Evolutionary conservation across 805 yeast genomes (phyloP), one percentile per base, ranked within the genome.

Genomic region (Yarrowia sp.): DNA sequence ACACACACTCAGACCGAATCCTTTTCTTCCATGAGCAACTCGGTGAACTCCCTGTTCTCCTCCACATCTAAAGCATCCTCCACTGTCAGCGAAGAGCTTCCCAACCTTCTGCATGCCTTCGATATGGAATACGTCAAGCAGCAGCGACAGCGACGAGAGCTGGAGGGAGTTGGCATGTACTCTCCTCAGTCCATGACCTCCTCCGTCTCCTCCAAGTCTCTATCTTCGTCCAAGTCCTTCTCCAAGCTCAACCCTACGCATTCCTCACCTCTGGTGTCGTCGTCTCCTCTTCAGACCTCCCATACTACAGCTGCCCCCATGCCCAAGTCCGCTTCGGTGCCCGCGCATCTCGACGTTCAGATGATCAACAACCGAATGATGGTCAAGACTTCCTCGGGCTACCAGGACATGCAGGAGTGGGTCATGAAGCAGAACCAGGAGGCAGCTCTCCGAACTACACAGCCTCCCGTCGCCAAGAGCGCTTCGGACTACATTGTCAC

Each of bases 331-430:
- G 30, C 44, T 14, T 10, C 68, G 8, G 50, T 14, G 8, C 46
- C 67, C 20, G 17, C 67, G 19, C 65, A 52, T 53, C 68, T 65
- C 14, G 65, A 73, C 14, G 75, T 74, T 36, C 67, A 71, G 46
- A 74, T 70, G 72, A 66, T 73, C 50, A 70, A 66, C 60, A 71
- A 72, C 65, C 69, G 75, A 15, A 70, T 74, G 71, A 72, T 71
- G 74, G 74, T 74, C 47, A 56, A 68, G 43, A 64, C 71, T 8
- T 70, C 68, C 14, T 68, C 70, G 9, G 60, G 65, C 12, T 69
- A 46, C 50, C 68, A 71, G 30, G 76, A 74, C 68, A 74, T 74
- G 76, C 76, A 74, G 66, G 73, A 73, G 15, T 73, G 75, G 75
- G 70, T 73, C 33, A 70, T 70, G 43, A 65, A 49, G 39, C 71